Conservation (phyloP, 331 rosid genomes). For the Saraca asoca region DNA sequence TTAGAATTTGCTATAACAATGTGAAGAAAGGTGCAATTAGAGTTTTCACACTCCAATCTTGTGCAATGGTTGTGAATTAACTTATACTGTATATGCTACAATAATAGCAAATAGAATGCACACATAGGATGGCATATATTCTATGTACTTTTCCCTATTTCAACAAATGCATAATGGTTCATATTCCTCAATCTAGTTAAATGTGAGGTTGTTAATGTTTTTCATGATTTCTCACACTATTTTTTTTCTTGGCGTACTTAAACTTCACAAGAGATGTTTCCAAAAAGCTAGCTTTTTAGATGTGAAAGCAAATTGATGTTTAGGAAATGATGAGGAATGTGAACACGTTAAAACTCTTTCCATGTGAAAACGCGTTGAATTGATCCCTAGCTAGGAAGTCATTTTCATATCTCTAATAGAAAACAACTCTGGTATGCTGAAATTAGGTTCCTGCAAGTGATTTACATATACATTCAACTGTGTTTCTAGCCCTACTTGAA, state of each 20-base stretch:
- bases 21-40: conserved; percentile 9
- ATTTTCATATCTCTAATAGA: conserved; percentile 18
- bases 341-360: conserved; percentile 24
- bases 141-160: conserved; percentile 21
- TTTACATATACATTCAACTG: conserved; percentile 26
- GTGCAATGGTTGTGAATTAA: conserved; percentile 32
- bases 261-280: not conserved
- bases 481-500: conserved; percentile 41
- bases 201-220: conserved; percentile 10
- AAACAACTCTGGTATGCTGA: conserved; percentile 16
- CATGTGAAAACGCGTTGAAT: conserved; percentile 41
- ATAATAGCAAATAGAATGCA: conserved; percentile 26
- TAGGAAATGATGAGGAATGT: conserved; percentile 22
- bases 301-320: conserved; percentile 33
- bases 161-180: conserved; percentile 2
- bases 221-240: conserved; percentile 28
- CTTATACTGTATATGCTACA: conserved; percentile 26
- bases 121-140: conserved; percentile 5
- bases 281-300: conserved; percentile 12
- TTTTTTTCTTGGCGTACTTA: conserved; percentile 14
- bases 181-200: not conserved
- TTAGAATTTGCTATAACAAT: conserved; percentile 13
- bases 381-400: conserved; percentile 12
- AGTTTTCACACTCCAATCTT: conserved; percentile 25
- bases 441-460: conserved; percentile 34